These are phyloP conservation scores for Dipodascus albidus DNA, from an alignment of 805 yeast species.

Conservation along the genomic window DNA sequence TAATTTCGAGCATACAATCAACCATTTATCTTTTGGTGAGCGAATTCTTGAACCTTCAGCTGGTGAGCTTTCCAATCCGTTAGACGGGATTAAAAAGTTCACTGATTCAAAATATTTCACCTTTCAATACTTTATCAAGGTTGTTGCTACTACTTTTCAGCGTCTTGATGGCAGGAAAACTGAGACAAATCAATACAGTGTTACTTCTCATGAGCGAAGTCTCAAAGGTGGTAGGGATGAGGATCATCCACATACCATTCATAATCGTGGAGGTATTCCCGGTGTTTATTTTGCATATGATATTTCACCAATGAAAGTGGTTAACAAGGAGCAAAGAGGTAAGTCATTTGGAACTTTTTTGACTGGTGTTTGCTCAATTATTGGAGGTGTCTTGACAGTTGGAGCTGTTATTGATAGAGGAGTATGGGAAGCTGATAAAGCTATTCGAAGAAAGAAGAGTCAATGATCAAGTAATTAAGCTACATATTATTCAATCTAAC, in stretches of 20 bases:
- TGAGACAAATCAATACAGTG: constrained; percentile 86
- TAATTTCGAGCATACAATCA: constrained; percentile 65
- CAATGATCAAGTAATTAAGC: too few relatives aligned
- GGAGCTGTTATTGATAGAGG: constrained; percentile 84
- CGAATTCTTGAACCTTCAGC: constrained; percentile 28
- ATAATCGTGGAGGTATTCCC: constrained; percentile 76
- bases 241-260: constrained; percentile 74
- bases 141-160: constrained; percentile 82
- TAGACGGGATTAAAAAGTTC: constrained; percentile 40
- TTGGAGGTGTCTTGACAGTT: constrained; percentile 89
- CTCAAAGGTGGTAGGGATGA: constrained; percentile 77
- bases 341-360: constrained; percentile 77
- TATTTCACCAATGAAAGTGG: constrained; percentile 84
- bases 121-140: constrained; percentile 72
- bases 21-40: constrained; percentile 73
- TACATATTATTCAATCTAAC: too few relatives aligned
- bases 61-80: constrained; percentile 35
- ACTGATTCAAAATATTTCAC: constrained; percentile 45
- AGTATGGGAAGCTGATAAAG: constrained; percentile 80
- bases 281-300: constrained; percentile 83
- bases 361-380: constrained; percentile 71
- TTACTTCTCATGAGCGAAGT: constrained; percentile 81
- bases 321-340: constrained; percentile 59
- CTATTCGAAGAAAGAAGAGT: constrained; percentile 56
- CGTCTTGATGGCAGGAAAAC: constrained; percentile 39